Percentiles rank a stretch among this genome's conserved stretches.
These are phyloP conservation scores for Heterobasidion annosum DNA, from an alignment of 1,284 basidiomycete species.

Conservation along the genomic window DNA sequence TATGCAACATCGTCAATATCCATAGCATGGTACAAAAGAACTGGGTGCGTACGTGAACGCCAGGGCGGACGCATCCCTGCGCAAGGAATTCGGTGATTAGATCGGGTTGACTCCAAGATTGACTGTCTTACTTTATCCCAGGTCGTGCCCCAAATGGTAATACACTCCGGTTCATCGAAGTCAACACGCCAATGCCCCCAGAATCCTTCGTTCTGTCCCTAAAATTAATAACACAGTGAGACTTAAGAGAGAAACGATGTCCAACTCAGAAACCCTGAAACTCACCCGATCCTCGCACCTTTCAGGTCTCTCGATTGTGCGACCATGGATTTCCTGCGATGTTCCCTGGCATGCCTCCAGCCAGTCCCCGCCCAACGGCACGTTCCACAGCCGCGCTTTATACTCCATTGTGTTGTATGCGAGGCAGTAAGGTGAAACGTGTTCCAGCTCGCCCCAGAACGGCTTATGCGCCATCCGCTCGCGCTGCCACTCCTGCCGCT, in stretches of 20 bases:
- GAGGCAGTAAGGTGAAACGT: not conserved
- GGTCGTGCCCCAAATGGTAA: not conserved
- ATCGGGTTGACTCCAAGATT: too few relatives aligned
- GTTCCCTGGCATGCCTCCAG: not conserved
- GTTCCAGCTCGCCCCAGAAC: not conserved
- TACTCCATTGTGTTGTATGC: not conserved
- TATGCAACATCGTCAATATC: not conserved
- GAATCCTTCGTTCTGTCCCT: not conserved
- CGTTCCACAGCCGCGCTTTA: not conserved
- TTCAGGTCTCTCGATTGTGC: not conserved
- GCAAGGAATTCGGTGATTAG: not conserved
- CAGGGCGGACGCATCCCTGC: not conserved
- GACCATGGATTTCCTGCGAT: not conserved
- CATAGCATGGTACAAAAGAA: not conserved
- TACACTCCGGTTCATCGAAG: not conserved
- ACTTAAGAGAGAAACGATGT: too few relatives aligned
- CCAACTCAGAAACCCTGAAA: not conserved
- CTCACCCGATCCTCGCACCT: not conserved
- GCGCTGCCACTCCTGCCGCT: not conserved
- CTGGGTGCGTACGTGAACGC: not conserved
- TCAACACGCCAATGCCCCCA: not conserved
- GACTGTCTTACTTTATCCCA: not conserved
- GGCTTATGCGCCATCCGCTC: not conserved
- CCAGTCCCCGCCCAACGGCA: not conserved
- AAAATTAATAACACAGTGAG: not conserved